These are phyloP conservation scores for Fusarium humuli DNA, from an alignment of 2,329 filamentous ascomycete species.

Conservation along the genomic window DNA sequence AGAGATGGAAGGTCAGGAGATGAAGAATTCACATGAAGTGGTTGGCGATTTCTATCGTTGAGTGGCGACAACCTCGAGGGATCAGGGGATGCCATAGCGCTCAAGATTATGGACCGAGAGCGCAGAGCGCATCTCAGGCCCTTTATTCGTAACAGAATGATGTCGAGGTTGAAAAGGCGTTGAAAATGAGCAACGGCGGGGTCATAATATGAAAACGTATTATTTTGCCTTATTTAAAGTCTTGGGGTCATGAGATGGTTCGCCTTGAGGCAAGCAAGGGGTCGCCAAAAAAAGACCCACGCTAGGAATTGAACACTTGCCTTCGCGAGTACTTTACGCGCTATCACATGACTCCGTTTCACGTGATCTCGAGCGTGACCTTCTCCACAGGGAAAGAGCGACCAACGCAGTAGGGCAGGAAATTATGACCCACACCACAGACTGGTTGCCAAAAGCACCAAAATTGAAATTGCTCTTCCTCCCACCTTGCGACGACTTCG, in stretches of 20 bases:
- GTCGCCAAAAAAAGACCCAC: conserved; percentile 18
- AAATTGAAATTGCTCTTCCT: conserved; percentile 24
- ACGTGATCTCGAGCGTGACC: conserved; percentile 33
- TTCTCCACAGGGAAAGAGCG: conserved; percentile 44
- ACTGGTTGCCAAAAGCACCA: conserved; percentile 25
- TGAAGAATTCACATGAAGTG: conserved; percentile 55
- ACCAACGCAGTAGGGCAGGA: conserved; percentile 15
- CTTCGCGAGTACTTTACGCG: conserved; percentile 43
- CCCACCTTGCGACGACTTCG: conserved; percentile 45
- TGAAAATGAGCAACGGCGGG: conserved; percentile 20
- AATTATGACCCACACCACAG: conserved; percentile 45
- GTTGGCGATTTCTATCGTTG: conserved; percentile 50
- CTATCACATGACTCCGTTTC: conserved; percentile 46
- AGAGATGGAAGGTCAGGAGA: conserved; percentile 68
- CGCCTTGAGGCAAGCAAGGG: conserved; percentile 21
- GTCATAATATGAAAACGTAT: conserved; percentile 30
- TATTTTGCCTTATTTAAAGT: conserved; percentile 13
- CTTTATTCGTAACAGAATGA: conserved; percentile 48
- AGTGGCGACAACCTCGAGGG: conserved; percentile 49
- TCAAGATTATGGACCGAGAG: conserved; percentile 49
- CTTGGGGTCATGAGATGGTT: conserved; percentile 24
- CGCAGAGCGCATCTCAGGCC: conserved; percentile 61
- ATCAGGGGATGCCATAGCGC: conserved; percentile 52
- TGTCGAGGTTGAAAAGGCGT: conserved; percentile 21
- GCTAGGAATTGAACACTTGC: conserved; percentile 19